phyloP scores from a whole-genome alignment of 768 basidiomycete genomes.

The Boletus sp. region DNA sequence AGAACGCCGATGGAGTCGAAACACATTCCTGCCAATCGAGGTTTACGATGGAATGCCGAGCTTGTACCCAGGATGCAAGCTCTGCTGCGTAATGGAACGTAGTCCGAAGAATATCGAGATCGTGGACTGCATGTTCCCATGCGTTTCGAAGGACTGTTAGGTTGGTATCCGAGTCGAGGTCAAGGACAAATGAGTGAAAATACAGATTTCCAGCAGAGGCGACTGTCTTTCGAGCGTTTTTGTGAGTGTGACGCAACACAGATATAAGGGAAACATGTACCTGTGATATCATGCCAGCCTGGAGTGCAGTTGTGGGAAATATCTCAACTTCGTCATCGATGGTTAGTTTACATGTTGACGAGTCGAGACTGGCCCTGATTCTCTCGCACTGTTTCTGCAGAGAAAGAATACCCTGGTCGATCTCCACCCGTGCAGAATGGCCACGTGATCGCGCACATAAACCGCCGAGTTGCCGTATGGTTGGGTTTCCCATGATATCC shows the following conservation, averaged over 20 bases:
- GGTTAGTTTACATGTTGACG: conserved; percentile 16
- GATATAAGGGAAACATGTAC: conserved; percentile 20
- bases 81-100: conserved; percentile 45
- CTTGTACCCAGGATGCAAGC: conserved; percentile 32
- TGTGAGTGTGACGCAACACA: not conserved
- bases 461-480: conserved; percentile 8
- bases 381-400: conserved; percentile 11
- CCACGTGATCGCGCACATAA: conserved; percentile 11
- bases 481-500: conserved; percentile 37
- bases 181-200: conserved; percentile 33
- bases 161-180: conserved; percentile 18
- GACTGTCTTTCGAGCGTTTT: conserved; percentile 23
- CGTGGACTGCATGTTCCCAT: conserved; percentile 35
- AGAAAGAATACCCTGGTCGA: conserved; percentile 11
- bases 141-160: conserved; percentile 32
- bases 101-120: conserved; percentile 44
- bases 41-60: conserved; percentile 22
- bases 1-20: conserved; percentile 1
- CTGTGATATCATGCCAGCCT: conserved; percentile 51
- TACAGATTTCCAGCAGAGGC: conserved; percentile 30
- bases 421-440: not conserved
- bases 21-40: conserved; percentile 26
- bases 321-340: conserved; percentile 33
- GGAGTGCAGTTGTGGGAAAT: conserved; percentile 44
- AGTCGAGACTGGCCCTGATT: conserved; percentile 20